Evolutionary conservation across 495 filamentous ascomycete species (phyloP), one percentile per base, ranked within the genome.

Genomic region (Hypoxylon lenormandii): DNA sequence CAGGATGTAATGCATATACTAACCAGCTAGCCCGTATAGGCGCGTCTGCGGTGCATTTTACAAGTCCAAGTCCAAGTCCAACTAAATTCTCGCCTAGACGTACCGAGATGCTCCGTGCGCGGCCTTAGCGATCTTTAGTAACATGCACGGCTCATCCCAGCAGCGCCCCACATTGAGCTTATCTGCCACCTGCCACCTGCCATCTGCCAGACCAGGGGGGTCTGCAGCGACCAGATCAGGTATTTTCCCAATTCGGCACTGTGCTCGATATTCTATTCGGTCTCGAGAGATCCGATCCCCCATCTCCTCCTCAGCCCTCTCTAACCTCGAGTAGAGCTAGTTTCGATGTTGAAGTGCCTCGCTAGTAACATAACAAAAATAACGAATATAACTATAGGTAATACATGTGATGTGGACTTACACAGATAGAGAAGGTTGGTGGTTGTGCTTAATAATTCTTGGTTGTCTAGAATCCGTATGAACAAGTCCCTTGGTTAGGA

Each of bases 221-320:
- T 22, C 50, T 37, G 38, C 47, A 62, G 15, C 18, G 40, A n/a
- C 58, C 63, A 58, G 66, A 66, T 66, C 36, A 71, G 62, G 68
- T 62, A 71, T 58, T 65, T 71, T 11, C 68, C 68, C 13, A 43
- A 71, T 71, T 71, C 62, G 62, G 62, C 68, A 71, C 68, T 71
- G 68, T 71, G 68, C 62, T 62, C 40, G 48, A 53, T 49, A 26
- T 66, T 59, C 62, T 30, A 71, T 71, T 66, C 62, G 68, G 66
- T 40, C 40, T 46, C 30, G 1, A 7, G 28, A 52, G 49, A 40
- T 57, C 30, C 10, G 19, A n/a, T n/a, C n/a, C n/a, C n/a, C n/a
- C n/a, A n/a, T n/a, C n/a, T n/a, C n/a, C n/a, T 22, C 61, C 5
- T 49, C 15, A 26, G 51, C 28, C 8, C n/a, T n/a, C n/a, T n/a